A percentile compares a stretch with the other conserved stretches of the same genome.
phyloP scores from a whole-genome alignment of 2,329 filamentous ascomycete genomes.

The Celoporthe dispersa region DNA sequence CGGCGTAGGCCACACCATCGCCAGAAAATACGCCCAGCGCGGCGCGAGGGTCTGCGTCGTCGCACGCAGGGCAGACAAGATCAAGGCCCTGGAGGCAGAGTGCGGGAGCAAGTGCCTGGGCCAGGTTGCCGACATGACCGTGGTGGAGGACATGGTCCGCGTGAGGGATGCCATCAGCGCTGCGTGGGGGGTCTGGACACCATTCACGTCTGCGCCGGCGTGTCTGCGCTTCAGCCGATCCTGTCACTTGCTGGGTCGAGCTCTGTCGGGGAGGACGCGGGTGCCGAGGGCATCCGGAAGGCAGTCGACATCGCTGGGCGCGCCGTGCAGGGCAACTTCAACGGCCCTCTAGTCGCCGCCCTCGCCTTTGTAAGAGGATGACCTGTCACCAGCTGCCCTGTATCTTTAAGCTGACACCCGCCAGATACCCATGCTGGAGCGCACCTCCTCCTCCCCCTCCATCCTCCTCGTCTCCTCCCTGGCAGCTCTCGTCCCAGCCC shows the following conservation, averaged over 20 bases:
- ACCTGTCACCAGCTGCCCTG: neutral
- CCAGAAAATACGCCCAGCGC: conserved; percentile 37
- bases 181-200: conserved; percentile 40
- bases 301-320: conserved; percentile 34
- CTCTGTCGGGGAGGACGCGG: conserved; percentile 32
- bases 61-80: conserved; percentile 36
- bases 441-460: conserved; percentile 34
- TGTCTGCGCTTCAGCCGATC: conserved; percentile 41
- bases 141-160: conserved; percentile 36
- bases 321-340: conserved; percentile 38
- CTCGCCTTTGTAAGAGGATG: conserved; percentile 34
- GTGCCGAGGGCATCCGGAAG: conserved; percentile 31
- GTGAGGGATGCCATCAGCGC: conserved; percentile 34
- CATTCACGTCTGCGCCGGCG: conserved; percentile 39
- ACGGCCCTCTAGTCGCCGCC: conserved; percentile 38
- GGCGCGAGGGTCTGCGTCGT: conserved; percentile 38
- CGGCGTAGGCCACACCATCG: conserved; percentile 39
- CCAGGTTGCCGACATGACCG: conserved; percentile 37
- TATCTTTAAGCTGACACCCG: neutral
- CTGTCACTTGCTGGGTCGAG: conserved; percentile 36
- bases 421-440: conserved; percentile 38
- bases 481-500: conserved; percentile 38
- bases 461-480: conserved; percentile 28
- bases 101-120: conserved; percentile 37
- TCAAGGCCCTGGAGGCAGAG: conserved; percentile 35